Evolutionary conservation across 108 stramenopile genomes (phyloP).

Genomic region (Parmales sp.): DNA sequence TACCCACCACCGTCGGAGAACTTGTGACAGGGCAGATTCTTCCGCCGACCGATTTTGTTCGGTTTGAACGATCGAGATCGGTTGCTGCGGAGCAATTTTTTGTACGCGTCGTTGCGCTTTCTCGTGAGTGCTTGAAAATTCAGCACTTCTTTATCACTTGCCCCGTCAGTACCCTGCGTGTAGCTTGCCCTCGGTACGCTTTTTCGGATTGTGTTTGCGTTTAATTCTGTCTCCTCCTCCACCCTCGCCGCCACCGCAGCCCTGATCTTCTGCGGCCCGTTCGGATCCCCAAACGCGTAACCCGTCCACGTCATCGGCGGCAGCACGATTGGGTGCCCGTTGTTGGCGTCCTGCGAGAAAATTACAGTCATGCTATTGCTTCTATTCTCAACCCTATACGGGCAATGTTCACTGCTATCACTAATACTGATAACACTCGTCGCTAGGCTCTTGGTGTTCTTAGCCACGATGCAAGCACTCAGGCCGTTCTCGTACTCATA

Average conservation of each 20-base stretch:
- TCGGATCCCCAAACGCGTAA: background rate
- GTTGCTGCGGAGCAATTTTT: background rate
- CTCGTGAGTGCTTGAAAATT: background rate
- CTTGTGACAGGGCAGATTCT: background rate
- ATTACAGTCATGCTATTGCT: background rate
- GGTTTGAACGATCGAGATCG: background rate
- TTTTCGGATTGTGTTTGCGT: background rate
- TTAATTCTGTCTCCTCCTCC: background rate
- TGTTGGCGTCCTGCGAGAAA: background rate
- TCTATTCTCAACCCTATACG: slow-evolving; percentile 5
- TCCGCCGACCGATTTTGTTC: slow-evolving; percentile 1
- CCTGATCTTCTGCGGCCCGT: background rate
- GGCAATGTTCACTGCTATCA: background rate
- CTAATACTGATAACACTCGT: background rate
- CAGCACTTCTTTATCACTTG: too few relatives aligned
- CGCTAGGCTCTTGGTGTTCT: background rate
- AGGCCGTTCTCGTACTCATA: too few relatives aligned
- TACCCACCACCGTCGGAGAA: background rate
- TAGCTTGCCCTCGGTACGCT: background rate
- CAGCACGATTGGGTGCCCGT: background rate
- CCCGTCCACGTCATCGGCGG: background rate
- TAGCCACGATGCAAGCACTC: background rate
- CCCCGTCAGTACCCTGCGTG: too few relatives aligned
- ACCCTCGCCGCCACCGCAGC: background rate
- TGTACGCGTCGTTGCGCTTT: background rate